Evolutionary conservation across 805 yeast genomes (phyloP).

Genomic region (Zygoascus flipseniorum): DNA sequence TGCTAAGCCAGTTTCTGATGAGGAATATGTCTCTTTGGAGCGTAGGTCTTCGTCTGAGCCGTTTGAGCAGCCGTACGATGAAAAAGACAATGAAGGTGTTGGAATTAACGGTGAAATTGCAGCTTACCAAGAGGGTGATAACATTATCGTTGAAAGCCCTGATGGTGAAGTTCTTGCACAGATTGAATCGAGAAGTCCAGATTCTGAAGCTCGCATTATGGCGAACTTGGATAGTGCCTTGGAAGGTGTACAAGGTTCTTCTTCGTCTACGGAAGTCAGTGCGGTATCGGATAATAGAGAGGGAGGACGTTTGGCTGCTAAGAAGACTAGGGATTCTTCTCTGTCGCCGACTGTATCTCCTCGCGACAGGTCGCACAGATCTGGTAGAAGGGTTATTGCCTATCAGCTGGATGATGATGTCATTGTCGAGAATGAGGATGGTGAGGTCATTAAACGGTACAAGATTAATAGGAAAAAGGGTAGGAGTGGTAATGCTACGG

Average conservation of each 20-base stretch:
- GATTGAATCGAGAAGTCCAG: constrained; percentile 25
- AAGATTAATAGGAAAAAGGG: constrained; percentile 50
- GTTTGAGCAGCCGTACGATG: background rate
- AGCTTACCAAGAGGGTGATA: constrained; percentile 62
- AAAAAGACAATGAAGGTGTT: constrained; percentile 10
- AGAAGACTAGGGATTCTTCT: background rate
- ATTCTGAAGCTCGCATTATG: constrained; percentile 13
- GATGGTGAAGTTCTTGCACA: constrained; percentile 73
- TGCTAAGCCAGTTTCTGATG: constrained; percentile 8
- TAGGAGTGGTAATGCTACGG: constrained; percentile 3
- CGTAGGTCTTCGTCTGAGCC: background rate
- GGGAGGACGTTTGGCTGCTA: background rate
- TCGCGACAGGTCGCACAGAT: background rate
- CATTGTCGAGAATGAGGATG: constrained; percentile 82
- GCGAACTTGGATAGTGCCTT: background rate
- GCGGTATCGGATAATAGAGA: background rate
- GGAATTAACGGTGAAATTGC: constrained; percentile 22
- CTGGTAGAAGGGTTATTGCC: constrained; percentile 44
- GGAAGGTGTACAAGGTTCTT: background rate
- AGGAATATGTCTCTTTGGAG: background rate
- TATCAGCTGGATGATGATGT: constrained; percentile 71
- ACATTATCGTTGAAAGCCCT: constrained; percentile 69
- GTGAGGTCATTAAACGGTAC: constrained; percentile 82
- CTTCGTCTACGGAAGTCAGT: background rate
- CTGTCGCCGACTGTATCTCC: background rate